Conservation (phyloP, 495 filamentous ascomycete genomes). For the Astrothelium macrocarpum region DNA sequence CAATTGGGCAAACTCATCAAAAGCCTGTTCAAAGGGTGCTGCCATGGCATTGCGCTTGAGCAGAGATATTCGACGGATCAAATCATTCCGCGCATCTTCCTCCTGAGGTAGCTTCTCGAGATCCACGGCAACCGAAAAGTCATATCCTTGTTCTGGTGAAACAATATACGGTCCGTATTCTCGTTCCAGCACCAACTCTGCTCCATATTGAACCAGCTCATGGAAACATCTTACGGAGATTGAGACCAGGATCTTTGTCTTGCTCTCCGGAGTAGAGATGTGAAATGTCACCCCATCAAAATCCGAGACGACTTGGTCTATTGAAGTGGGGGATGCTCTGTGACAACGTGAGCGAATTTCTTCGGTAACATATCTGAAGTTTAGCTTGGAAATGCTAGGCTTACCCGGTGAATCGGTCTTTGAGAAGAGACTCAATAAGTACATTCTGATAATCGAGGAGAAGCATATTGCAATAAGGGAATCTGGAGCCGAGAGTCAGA, state of each 20-base stretch:
- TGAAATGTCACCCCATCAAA: slow-evolving; percentile 98
- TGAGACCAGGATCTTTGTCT: slow-evolving; percentile 85
- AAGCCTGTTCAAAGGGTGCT: slow-evolving; percentile 91
- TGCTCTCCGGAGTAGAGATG: slow-evolving; percentile 86
- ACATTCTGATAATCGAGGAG: slow-evolving; percentile 99
- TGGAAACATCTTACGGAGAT: slow-evolving; percentile 88
- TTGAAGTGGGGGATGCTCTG: slow-evolving; percentile 72
- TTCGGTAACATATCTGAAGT: background rate
- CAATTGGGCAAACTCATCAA: slow-evolving; percentile 79
- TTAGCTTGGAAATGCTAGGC: background rate
- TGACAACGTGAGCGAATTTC: slow-evolving; percentile 9
- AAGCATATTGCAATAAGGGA: slow-evolving; percentile 54
- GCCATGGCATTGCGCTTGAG: slow-evolving; percentile 98
- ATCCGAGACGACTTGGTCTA: slow-evolving; percentile 96
- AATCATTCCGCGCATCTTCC: slow-evolving; percentile 67
- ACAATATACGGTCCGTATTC: slow-evolving; percentile 93
- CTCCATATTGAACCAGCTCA: slow-evolving; percentile 86
- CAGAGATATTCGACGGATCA: slow-evolving; percentile 75
- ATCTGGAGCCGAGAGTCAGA: background rate
- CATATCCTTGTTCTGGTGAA: slow-evolving; percentile 76
- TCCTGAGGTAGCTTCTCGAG: slow-evolving; percentile 75
- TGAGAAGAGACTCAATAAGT: slow-evolving; percentile 88
- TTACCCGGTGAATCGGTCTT: slow-evolving; percentile 67
- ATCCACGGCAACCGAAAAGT: slow-evolving; percentile 87
- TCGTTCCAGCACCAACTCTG: slow-evolving; percentile 76